Evolutionary conservation across 768 basidiomycete species (phyloP), one percentile per base, ranked within the genome.

Genomic region (Lepiota subincarnata): DNA sequence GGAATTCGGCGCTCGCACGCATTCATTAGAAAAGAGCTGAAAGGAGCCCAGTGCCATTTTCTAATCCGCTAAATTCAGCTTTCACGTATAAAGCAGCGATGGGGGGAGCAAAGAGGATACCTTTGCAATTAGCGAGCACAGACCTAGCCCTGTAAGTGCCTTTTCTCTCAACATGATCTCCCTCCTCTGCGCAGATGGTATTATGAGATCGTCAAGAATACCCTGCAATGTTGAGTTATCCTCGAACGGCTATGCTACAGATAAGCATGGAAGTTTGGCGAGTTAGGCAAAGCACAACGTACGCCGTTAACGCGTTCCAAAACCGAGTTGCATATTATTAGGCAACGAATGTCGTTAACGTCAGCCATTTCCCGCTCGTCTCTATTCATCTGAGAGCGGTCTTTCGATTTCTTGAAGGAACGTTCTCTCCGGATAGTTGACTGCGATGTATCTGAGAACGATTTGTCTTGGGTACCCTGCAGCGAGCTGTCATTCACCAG

Each of bases 271-370:
- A 26, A 53, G 14, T 31, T 6, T 42, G 45, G 43, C 51, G 20
- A 16, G 16, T 14, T 7, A 31, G 18, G 77, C 67, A 40, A 16
- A 28, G 18, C 3, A 75, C 88, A 2, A 7, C 31, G 41, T 62
- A 96, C 95, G 10, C 92, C 84, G 60, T 94, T 85, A 14, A 97
- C 92, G 11, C 93, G 82, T 70, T 97, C 93, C 3, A 98, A 76
- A 78, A 96, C 85, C 0, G 87, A 89, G 37, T 87, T 91, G 58
- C 90, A 92, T 13, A 98, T 73, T 12, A 82, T 74, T 34, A 98
- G 70, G 62, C 92, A 96, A 4, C 95, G 77, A 57, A 95, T 59
- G 59, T 98, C 93, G 14, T 83, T 82, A 18, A 84, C 66, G 52
- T 92, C 91, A 18, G 79, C 80, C 19, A 77, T 74, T 22, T 72